phyloP scores from a whole-genome alignment of 2,329 filamentous ascomycete species.

The Pseudocercospora fijiensis region DNA sequence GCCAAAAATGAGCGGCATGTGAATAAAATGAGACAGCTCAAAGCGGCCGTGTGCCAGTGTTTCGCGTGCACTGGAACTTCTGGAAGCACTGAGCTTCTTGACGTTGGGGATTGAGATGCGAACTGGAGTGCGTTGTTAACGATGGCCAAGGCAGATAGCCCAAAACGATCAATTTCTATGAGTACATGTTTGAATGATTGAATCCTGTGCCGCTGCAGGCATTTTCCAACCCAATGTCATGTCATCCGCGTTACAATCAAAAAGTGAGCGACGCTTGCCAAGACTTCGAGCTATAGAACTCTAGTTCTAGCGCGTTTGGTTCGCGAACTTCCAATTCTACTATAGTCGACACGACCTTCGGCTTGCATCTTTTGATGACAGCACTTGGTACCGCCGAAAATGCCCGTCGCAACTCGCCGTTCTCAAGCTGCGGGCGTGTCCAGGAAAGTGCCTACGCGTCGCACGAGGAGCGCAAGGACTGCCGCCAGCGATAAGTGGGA shows the following conservation, averaged over 20 bases:
- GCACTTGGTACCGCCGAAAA: not conserved
- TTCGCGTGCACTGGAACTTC: not conserved
- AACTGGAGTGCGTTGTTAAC: not conserved
- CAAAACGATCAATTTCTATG: not conserved
- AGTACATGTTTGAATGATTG: not conserved
- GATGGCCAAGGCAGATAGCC: not conserved
- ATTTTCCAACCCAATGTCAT: not conserved
- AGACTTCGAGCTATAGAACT: not conserved
- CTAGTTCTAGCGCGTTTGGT: not conserved
- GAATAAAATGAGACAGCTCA: not conserved
- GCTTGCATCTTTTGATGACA: not conserved
- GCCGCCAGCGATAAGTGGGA: slow-evolving; percentile 10
- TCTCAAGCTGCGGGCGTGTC: slow-evolving; percentile 5
- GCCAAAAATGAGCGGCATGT: not conserved
- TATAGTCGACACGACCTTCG: not conserved
- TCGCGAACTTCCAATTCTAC: not conserved
- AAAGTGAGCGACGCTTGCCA: not conserved
- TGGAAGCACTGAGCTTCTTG: not conserved
- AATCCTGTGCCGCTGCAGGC: not conserved
- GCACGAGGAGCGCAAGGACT: slow-evolving; percentile 7
- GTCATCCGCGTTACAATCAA: not conserved
- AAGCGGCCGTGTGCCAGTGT: not conserved
- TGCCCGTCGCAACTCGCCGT: slow-evolving; percentile 18
- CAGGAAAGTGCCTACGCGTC: slow-evolving; percentile 18
- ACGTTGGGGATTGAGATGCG: not conserved